Evolutionary conservation across 2,329 filamentous ascomycete species (phyloP), one percentile per base, ranked within the genome.

Genomic region (Epichloe aotearoae): DNA sequence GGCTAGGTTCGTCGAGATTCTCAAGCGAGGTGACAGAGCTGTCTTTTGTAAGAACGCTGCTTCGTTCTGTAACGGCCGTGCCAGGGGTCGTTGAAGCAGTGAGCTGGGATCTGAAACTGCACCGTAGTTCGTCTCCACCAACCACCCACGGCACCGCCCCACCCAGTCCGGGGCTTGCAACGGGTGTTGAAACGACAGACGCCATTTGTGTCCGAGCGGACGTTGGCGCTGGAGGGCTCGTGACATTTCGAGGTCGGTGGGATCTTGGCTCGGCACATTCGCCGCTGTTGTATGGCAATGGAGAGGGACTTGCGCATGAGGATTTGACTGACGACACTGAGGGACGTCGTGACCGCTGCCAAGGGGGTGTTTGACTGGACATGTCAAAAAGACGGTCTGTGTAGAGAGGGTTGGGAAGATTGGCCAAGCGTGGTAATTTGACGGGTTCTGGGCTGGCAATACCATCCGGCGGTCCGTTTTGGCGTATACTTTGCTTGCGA

Each of bases 41-140:
- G 53, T 81, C 80, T 58, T 86, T 88, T 3, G 88, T 93, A 56
- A 84, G 65, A 47, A 93, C 75, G 61, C 89, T 95, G 64, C 87
- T 94, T 54, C 87, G 77, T 62, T 91, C 87, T 1, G 88, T 94
- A n/a, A 83, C 80, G 5, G 66, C 57, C 2, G 75, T 77, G 23
- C 84, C 89, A 34, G 75, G 75, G 26, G 70, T 69, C 5, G 76
- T 76, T 3, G 76, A 79, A 37, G 70, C 64, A 17, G 76, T 76
- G 48, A 74, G 64, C 54, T 80, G 76, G 14, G 77, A 79, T 50
- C 76, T 73, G 58, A 73, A 76, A 64, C 76, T 80, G 0, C 74
- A 75, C 37, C 77, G 71, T 34, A 73, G 65, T 61, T 78, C 75
- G 51, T 78, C 75, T 50, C 69, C 71, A 52, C 68, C 67, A 54